These are phyloP conservation scores for Oryza meyeriana DNA, from an alignment of 176 grass and related monocot genomes.

Conservation along the genomic window DNA sequence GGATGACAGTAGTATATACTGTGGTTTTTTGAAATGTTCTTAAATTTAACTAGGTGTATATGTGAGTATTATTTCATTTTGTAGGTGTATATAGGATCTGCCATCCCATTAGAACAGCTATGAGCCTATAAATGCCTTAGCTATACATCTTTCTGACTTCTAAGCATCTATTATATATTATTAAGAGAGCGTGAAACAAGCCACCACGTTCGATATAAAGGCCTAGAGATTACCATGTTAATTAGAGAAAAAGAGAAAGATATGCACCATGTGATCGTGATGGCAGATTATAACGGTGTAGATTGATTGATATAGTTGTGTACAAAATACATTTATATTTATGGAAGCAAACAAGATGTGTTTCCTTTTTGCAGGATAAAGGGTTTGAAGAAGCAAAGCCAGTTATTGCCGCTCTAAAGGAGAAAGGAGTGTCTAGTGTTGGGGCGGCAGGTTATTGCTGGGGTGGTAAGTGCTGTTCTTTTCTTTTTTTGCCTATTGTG, in stretches of 20 bases:
- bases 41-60: not conserved
- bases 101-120: not conserved
- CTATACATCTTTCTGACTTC: not conserved
- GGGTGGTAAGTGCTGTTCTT: constrained; percentile 59
- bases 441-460: constrained; percentile 91
- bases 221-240: not conserved
- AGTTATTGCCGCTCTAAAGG: constrained; percentile 64
- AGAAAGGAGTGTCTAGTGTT: constrained; percentile 54
- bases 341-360: not conserved
- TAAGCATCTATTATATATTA: not conserved
- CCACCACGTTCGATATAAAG: not conserved
- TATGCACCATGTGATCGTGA: not conserved
- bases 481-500: not conserved
- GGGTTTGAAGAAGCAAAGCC: constrained; percentile 72
- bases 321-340: not conserved
- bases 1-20: not conserved
- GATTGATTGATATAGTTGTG: not conserved
- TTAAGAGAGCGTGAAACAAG: not conserved
- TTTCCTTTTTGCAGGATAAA: constrained; percentile 46
- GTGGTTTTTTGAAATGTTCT: not conserved
- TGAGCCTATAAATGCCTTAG: not conserved
- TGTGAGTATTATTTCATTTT: not conserved
- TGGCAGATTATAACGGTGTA: not conserved
- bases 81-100: not conserved
- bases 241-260: not conserved